Base-by-base conservation (phyloP, 345 rosid genomes). In the Carallia brachiata region DNA sequence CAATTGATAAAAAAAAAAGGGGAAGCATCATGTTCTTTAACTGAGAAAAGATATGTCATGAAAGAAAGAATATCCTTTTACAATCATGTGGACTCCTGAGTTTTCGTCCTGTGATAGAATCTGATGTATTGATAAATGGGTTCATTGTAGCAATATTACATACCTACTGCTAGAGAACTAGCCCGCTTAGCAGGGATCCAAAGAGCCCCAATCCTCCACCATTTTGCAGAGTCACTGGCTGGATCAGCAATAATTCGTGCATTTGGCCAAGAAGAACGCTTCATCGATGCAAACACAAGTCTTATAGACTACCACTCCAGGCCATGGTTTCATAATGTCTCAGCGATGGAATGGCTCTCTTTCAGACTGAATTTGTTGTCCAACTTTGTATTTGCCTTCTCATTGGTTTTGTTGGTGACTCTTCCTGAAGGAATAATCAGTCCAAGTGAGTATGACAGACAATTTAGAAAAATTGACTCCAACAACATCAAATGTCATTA, bases 281-380 rank as follows among this genome's bases (percentile, higher is more conserved):
- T 93, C 77, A 76, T 73, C 50, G 60, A 66, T 73, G 79, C 86
- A 66, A 93, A 93, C 72, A 90, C 89, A 27, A 66, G 52, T 61
- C 96, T 91, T 36, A 74, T 91, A 63, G 92, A 93, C 75, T 79
- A 73, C 70, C 92, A 87, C 77, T 91, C 98, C 19, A 89, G 91
- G 78, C 94, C 98, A 66, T 93, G 96, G 98, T 93, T 93, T 80
- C 96, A 93, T 75, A 82, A 80, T 72, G 71, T 78, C 61, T 76
- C 98, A 36, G 97, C 98, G 36, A 91, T 91, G 96, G 98, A 93
- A 71, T 93, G 98, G 98, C 92, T 93, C 69, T 91, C 92, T 69
- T 91, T 89, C 83, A 82, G 98, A 75, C 79, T 93, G 73, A 91
- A 91, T 80, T 8, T 93, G 31, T 82, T 93, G 47, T 93, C 98